Evolutionary conservation across 2,329 filamentous ascomycete species (phyloP).

Genomic region (Simplicillium sp.): DNA sequence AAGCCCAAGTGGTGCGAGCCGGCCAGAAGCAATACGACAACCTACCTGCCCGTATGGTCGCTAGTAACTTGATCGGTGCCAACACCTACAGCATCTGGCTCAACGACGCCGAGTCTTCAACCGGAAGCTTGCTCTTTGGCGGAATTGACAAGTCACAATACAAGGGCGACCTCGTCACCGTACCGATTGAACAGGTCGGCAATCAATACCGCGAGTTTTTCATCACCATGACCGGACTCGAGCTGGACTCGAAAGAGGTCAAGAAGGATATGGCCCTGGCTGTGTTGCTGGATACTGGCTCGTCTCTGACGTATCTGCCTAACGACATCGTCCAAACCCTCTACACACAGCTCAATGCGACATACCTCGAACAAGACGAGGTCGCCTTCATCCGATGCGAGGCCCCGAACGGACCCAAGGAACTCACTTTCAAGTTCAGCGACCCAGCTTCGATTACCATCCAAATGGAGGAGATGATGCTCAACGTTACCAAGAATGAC

Average conservation of each 20-base stretch:
- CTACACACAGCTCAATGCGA: conserved; percentile 47
- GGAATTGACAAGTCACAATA: conserved; percentile 63
- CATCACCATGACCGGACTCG: conserved; percentile 56
- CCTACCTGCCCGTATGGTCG: conserved; percentile 55
- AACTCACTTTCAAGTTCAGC: conserved; percentile 44
- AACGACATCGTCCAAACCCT: conserved; percentile 42
- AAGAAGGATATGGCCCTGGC: conserved; percentile 42
- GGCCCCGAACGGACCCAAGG: conserved; percentile 28
- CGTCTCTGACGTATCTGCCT: conserved; percentile 58
- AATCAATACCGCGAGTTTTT: conserved; percentile 53
- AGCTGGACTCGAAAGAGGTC: conserved; percentile 31
- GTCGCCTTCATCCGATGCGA: conserved; percentile 54
- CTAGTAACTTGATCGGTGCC: conserved; percentile 50
- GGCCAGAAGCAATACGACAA: conserved; percentile 53
- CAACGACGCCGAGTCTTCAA: conserved; percentile 58
- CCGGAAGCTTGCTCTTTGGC: conserved; percentile 64
- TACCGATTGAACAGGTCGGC: conserved; percentile 52
- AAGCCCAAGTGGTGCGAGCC: conserved; percentile 58
- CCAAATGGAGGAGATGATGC: conserved; percentile 48
- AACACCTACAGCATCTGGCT: conserved; percentile 69
- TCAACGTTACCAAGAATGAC: conserved; percentile 36
- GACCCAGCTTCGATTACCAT: conserved; percentile 41
- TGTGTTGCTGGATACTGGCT: conserved; percentile 64
- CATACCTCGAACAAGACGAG: conserved; percentile 41
- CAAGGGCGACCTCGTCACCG: conserved; percentile 49